A percentile compares a stretch with the other conserved stretches of the same genome.
Evolutionary conservation across 2,329 filamentous ascomycete genomes (phyloP).

Genomic region (Phoma herbarum): DNA sequence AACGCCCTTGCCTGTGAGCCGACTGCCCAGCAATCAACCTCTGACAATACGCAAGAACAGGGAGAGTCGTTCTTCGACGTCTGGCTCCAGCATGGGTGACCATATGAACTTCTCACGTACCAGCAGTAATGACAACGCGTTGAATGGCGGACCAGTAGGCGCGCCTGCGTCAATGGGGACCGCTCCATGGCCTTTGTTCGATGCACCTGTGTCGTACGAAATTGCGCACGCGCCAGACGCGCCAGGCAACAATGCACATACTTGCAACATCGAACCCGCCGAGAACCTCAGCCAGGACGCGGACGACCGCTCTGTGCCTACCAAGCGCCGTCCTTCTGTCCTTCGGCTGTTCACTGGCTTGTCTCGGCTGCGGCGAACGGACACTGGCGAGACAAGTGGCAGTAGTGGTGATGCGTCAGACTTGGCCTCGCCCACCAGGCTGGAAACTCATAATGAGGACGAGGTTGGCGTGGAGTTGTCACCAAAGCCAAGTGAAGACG

Average conservation of each 20-base stretch:
- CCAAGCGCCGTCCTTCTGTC: slow-evolving; percentile 31
- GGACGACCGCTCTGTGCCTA: slow-evolving; percentile 3
- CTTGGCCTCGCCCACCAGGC: neutral
- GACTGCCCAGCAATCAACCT: slow-evolving; percentile 41
- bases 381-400: slow-evolving; percentile 26
- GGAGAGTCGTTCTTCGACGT: slow-evolving; percentile 41
- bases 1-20: slow-evolving; percentile 42
- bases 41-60: slow-evolving; percentile 47
- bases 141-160: slow-evolving; percentile 16
- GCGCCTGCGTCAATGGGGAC: neutral
- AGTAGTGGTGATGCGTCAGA: slow-evolving; percentile 19
- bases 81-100: slow-evolving; percentile 35
- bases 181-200: slow-evolving; percentile 28
- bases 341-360: slow-evolving; percentile 33
- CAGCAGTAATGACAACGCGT: slow-evolving; percentile 23
- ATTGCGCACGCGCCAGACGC: neutral
- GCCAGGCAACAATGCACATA: neutral
- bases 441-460: slow-evolving; percentile 4
- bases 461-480: neutral
- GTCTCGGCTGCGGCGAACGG: slow-evolving; percentile 33
- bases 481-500: slow-evolving; percentile 18
- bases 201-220: slow-evolving; percentile 8
- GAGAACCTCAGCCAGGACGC: slow-evolving; percentile 12
- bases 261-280: slow-evolving; percentile 22
- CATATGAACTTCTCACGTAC: slow-evolving; percentile 25